Percentiles rank a stretch among this genome's conserved stretches.
phyloP scores from a whole-genome alignment of 208 protist genomes.

The Leishmania mexicana region DNA sequence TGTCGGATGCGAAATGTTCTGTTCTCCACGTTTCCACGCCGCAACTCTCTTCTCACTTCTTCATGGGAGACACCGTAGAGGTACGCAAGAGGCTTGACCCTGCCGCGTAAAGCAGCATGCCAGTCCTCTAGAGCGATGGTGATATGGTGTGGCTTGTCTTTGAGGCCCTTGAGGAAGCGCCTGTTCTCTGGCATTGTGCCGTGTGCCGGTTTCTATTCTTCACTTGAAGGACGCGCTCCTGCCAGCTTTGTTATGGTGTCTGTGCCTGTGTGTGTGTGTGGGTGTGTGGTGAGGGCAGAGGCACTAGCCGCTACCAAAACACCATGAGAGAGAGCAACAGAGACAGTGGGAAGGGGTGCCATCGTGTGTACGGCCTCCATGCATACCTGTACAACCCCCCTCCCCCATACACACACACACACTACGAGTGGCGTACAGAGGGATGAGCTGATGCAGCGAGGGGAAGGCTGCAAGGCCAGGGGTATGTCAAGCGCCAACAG shows the following conservation, averaged over 20 bases:
- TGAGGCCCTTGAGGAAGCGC: background rate
- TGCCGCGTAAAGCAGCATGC: background rate
- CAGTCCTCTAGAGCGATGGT: constrained; percentile 19
- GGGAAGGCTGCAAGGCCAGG: background rate
- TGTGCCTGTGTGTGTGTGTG: background rate
- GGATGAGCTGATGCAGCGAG: background rate
- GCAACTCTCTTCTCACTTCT: background rate
- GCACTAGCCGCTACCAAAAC: background rate
- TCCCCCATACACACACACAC: background rate
- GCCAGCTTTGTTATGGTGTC: background rate
- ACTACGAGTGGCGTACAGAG: background rate
- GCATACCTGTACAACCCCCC: background rate
- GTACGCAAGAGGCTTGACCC: background rate
- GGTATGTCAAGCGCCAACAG: background rate
- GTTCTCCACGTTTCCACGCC: constrained; percentile 7
- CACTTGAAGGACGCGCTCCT: background rate
- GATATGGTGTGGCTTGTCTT: constrained; percentile 18
- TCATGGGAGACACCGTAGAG: background rate
- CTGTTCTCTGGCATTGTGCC: background rate
- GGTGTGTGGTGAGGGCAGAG: background rate
- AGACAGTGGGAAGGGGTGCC: background rate
- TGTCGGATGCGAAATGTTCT: constrained; percentile 14
- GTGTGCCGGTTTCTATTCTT: background rate
- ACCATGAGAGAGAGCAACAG: background rate
- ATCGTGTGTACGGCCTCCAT: background rate